These are phyloP conservation scores for Dactylonectria macrodidyma DNA, from an alignment of 2,329 filamentous ascomycete genomes.

Conservation along the genomic window DNA sequence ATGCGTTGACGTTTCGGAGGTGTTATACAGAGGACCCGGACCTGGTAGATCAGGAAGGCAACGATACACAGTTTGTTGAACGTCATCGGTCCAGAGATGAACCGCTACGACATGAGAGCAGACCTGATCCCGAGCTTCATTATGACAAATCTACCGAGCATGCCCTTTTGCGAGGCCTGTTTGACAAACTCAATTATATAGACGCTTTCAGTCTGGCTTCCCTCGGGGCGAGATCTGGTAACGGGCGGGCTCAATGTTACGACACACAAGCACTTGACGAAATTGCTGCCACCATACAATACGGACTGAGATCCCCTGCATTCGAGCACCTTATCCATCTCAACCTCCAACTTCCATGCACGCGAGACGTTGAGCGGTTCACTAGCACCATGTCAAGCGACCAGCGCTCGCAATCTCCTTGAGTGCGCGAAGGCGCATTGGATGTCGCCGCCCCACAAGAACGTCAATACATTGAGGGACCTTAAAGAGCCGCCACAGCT, in stretches of 20 bases:
- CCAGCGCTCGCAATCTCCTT: background rate
- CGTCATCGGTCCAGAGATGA: background rate
- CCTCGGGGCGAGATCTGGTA: background rate
- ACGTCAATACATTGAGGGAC: too few species aligned
- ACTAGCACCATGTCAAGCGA: background rate
- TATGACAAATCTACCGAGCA: background rate
- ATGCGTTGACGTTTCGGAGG: too few species aligned
- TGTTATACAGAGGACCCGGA: background rate
- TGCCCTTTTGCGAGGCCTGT: background rate
- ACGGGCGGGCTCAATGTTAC: background rate
- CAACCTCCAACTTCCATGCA: background rate
- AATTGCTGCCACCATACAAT: background rate
- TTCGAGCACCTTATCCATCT: slow-evolving; percentile 2
- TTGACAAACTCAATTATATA: background rate
- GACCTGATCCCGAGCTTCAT: background rate
- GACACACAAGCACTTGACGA: background rate
- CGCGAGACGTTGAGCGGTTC: background rate
- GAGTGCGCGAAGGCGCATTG: too few species aligned
- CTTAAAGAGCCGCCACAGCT: too few species aligned
- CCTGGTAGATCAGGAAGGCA: background rate
- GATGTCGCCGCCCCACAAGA: too few species aligned
- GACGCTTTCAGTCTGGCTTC: background rate
- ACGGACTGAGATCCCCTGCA: background rate
- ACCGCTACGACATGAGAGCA: background rate
- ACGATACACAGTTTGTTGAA: background rate